Base-by-base conservation (phyloP, 148 eudicot species). In the Rhododendron molle region DNA sequence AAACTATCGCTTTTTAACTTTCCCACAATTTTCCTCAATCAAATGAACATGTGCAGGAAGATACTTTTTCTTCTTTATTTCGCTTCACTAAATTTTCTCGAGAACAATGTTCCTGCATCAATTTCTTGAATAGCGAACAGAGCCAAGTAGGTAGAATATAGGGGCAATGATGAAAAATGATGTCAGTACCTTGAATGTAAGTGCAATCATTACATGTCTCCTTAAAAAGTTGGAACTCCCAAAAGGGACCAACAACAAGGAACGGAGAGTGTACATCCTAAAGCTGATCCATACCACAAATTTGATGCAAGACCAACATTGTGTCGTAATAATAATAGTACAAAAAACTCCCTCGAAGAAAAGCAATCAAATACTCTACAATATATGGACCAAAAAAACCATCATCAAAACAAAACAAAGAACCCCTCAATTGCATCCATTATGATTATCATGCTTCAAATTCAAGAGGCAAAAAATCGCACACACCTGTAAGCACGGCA, bases 401-500 rank as follows among this genome's bases (percentile, higher is more conserved):
- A 83, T 65, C 32, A 71, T 71, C 12, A 6, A 14, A 47, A 14
- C 10, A 49, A 50, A 16, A 16, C 26, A 32, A 38, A 83, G 34
- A 20, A 34, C 16, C 26, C 15, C 50, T 47, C 79, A 40, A 73
- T 49, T n/a, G 47, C 85, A 72, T 13, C 13, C 69, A 23, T 76
- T 16, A 30, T 77, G 10, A 56, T 16, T 30, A 15, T 58, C 83
- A 47, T 34, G 23, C 69, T 38, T 38, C 14, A 60, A 38, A 73
- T 83, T 83, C 71, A 82, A 32, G 78, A 21, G 71, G 1, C 78
- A 81, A 74, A 16, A 79, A 73, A 65, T 79, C 38, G 36, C 38
- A 84, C 84, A 50, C 76, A 95, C 99, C 96, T 97, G 99, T 76
- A 97, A 92, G 90, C 99, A 97, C 50, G 99, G 99, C 85, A 97